These are phyloP conservation scores for Kodamaea ohmeri DNA, from an alignment of 1,139 yeast genomes.

Conservation along the genomic window DNA sequence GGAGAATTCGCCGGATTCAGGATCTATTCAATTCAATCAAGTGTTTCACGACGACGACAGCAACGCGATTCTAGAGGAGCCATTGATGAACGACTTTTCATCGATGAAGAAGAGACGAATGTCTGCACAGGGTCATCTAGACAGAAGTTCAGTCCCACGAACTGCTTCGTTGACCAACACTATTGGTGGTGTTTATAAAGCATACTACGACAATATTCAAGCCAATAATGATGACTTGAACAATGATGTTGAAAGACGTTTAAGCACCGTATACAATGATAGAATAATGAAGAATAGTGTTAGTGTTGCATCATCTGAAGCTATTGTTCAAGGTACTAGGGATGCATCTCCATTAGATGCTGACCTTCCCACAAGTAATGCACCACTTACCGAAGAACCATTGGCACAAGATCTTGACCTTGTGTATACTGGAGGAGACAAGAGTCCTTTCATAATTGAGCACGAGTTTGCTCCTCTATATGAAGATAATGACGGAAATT, in stretches of 20 bases:
- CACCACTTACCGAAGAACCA: constrained; percentile 3
- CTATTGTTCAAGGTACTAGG: constrained; percentile 3
- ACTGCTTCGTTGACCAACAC: constrained; percentile 21
- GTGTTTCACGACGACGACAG: neutral
- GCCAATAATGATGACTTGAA: constrained; percentile 26
- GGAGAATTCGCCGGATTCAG: neutral
- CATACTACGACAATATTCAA: constrained; percentile 24
- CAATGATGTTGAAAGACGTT: constrained; percentile 33
- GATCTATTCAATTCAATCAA: neutral
- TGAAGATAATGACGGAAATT: constrained; percentile 36
- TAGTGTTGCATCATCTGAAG: constrained; percentile 4
- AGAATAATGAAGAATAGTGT: constrained; percentile 19
- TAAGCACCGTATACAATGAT: constrained; percentile 25
- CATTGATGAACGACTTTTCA: constrained; percentile 22
- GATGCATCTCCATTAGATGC: constrained; percentile 15
- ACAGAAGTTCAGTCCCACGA: constrained; percentile 28
- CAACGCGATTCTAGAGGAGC: constrained; percentile 13
- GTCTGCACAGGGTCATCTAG: constrained; percentile 26
- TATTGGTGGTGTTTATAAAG: constrained; percentile 26
- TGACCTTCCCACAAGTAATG: constrained; percentile 2
- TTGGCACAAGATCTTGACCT: constrained; percentile 7
- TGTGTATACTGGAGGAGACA: constrained; percentile 6
- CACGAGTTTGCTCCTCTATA: constrained; percentile 36
- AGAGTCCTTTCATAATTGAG: constrained; percentile 17
- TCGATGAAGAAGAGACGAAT: constrained; percentile 33